phyloP scores from a whole-genome alignment of 805 yeast species.

The Lipomyces spencermartinsiae region DNA sequence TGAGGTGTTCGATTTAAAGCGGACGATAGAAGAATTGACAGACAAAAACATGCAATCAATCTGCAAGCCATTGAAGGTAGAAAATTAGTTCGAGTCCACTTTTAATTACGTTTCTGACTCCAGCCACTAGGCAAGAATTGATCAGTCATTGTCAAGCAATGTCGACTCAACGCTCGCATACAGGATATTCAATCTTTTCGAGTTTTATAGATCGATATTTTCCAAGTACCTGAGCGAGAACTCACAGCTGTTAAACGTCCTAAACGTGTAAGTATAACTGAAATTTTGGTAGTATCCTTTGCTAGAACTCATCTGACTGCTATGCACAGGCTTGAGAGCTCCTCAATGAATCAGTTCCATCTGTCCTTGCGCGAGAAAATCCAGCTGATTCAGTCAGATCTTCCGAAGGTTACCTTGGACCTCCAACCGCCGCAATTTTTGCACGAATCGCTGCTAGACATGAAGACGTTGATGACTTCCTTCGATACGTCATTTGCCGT shows the following conservation, averaged over 20 bases:
- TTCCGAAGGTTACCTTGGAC: slow-evolving; percentile 54
- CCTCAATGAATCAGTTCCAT: slow-evolving; percentile 51
- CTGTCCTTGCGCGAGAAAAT: slow-evolving; percentile 51
- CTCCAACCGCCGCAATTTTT: slow-evolving; percentile 87
- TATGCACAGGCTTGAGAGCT: slow-evolving; percentile 42
- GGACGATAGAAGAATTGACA: slow-evolving; percentile 49
- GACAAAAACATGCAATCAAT: slow-evolving; percentile 60
- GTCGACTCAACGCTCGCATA: slow-evolving; percentile 60
- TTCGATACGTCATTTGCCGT: slow-evolving; percentile 46
- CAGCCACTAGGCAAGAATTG: slow-evolving; percentile 27
- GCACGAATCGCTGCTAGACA: slow-evolving; percentile 64
- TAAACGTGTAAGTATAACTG: slow-evolving; percentile 31
- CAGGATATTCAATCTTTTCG: slow-evolving; percentile 67
- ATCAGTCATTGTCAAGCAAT: slow-evolving; percentile 56
- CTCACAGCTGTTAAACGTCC: slow-evolving; percentile 41
- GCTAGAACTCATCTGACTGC: slow-evolving; percentile 35
- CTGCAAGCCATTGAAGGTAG: slow-evolving; percentile 60
- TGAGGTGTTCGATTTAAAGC: slow-evolving; percentile 43
- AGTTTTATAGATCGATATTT: slow-evolving; percentile 72
- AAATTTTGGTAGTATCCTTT: slow-evolving; percentile 8
- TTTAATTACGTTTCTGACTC: slow-evolving; percentile 65
- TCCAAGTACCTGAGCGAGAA: slow-evolving; percentile 48
- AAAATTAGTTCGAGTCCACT: slow-evolving; percentile 50
- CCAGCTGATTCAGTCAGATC: slow-evolving; percentile 45
- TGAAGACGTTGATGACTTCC: slow-evolving; percentile 62